phyloP scores from a whole-genome alignment of 257 asterid species.

The Jacaranda mimosifolia region DNA sequence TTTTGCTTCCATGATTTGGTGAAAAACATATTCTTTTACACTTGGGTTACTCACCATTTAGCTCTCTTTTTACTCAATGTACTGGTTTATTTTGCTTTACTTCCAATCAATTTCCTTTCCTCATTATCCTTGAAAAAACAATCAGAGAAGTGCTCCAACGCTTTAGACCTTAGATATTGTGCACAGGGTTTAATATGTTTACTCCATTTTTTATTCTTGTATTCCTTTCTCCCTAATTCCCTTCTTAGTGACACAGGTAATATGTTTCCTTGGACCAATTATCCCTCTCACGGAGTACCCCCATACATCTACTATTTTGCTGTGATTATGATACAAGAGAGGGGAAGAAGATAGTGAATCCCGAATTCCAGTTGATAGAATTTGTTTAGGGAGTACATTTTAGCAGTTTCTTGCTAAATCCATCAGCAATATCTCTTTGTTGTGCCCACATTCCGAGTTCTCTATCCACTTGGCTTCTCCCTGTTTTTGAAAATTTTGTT shows the following conservation, averaged over 20 bases:
- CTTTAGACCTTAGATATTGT: not conserved
- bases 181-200: not conserved
- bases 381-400: not conserved
- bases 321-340: conserved; percentile 7
- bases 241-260: not conserved
- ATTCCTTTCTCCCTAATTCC: not conserved
- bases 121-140: not conserved
- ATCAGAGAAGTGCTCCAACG: conserved; percentile 5
- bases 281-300: not conserved
- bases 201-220: not conserved
- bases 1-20: conserved; percentile 24
- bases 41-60: not conserved
- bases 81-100: not conserved
- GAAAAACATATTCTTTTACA: not conserved
- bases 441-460: not conserved
- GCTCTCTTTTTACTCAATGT: not conserved
- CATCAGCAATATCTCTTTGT: no score
- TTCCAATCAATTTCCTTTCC: not conserved
- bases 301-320: not conserved
- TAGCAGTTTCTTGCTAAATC: no score
- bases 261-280: not conserved
- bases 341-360: conserved; percentile 3
- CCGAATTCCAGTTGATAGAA: not conserved
- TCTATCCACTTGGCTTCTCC: conserved; percentile 5
- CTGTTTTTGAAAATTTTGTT: conserved; percentile 4